Conservation (phyloP, 140 eudicot species). For the Bidens hawaiensis region DNA sequence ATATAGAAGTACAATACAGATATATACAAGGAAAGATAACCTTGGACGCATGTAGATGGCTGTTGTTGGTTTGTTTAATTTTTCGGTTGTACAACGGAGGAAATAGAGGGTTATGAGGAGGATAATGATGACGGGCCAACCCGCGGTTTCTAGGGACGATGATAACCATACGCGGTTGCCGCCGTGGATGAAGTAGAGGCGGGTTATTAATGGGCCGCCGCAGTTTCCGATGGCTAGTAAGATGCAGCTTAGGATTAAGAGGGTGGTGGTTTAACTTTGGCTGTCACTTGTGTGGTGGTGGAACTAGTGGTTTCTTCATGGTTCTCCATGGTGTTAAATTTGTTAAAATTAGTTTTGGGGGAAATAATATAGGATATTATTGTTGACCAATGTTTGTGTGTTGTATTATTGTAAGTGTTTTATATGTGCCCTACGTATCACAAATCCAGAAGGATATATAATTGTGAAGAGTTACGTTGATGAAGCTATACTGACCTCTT, state of each 20-base stretch:
- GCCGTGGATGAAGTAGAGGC: slow-evolving; percentile 21
- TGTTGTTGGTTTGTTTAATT: neutral
- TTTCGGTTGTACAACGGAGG: neutral
- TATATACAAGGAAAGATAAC: no score
- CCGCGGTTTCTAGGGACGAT: slow-evolving; percentile 28
- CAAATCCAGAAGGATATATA: no score
- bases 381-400: neutral
- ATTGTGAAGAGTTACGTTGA: neutral
- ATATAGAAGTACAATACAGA: no score
- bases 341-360: neutral
- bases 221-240: slow-evolving; percentile 15
- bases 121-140: slow-evolving; percentile 32
- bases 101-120: slow-evolving; percentile 7
- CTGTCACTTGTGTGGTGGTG: slow-evolving; percentile 1
- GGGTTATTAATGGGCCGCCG: slow-evolving; percentile 16
- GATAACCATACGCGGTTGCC: slow-evolving; percentile 42
- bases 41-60: slow-evolving; percentile 28
- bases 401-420: neutral
- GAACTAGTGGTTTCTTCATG: neutral
- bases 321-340: neutral
- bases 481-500: no score
- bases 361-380: neutral
- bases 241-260: slow-evolving; percentile 22
- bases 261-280: slow-evolving; percentile 13
- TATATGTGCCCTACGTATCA: neutral